Base-by-base conservation (phyloP, 208 protist species). In the Leishmania tropica region DNA sequence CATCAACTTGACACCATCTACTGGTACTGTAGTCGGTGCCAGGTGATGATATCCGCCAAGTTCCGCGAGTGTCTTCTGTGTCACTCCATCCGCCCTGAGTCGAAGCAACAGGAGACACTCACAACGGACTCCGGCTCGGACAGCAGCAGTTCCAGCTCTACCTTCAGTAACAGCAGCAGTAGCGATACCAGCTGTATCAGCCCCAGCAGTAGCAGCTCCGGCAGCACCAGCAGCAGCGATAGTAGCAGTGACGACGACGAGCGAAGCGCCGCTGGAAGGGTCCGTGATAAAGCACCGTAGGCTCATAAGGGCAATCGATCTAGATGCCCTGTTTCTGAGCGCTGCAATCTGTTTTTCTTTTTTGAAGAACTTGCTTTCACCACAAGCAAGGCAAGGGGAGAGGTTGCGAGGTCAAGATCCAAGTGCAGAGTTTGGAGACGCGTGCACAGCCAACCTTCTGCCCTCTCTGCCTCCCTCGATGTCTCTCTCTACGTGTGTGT, bases 21-120 rank as follows among this genome's bases (percentile, higher is more conserved):
- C 79, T 98, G 95, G 94, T 91, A 94, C 87, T 98, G 95, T 80
- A 31, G 74, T 7, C 81, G 70, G 28, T 98, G 95, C 80, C 76
- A 84, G 10, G 75, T 94, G 1, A 58, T 97, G 42, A 84, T 96
- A n/a, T 88, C 93, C 28, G 77, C 64, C 35, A 89, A 87, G 76
- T 87, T 90, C 74, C 85, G 88, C 0, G 95, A 98, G 87, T 98
- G 95, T 75, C 76, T 97, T 48, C 87, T 90, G 65, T 98, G 95
- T 75, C 93, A 95, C 76, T 80, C 75, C 11, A 79, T 79, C 28
- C 84, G 95, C 2, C 90, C 88, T 6, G 78, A 88, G 35, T 92
- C 90, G 37, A 87, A 86, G 73, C 56, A 81, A 76, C 70, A 73
- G 13, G 58, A 83, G 28, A 21, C 42, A 15, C 13, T 80, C 10